Base-by-base conservation (phyloP, 2,329 filamentous ascomycete genomes). In the Fusarium sacchari region DNA sequence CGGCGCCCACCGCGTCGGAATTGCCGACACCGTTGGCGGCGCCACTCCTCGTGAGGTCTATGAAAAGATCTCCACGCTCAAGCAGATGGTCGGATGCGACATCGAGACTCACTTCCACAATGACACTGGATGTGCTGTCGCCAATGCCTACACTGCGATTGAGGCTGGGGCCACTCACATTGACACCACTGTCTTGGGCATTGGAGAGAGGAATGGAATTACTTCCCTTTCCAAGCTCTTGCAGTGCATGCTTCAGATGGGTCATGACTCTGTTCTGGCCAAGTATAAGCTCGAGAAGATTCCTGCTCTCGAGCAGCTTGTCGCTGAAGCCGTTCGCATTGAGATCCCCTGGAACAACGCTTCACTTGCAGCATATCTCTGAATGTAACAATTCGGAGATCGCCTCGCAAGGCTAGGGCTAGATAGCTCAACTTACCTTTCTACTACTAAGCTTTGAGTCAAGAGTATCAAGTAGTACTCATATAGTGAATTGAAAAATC, bases 211-310 rank as follows among this genome's bases (percentile, higher is more conserved):
- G 18, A 96, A 96, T 81, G 94, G 93, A 71, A 93, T 93, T 73
- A 93, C 90, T 61, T 86, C 90, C 61, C 87, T 92, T 10, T 40
- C n/a, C 17, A 65, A 39, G 67, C 62, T 52, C 59, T 62, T 46
- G 17, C 73, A 40, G 47, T 73, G 62, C 26, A 63, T 77, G 70
- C 56, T 75, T 12, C 40, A 36, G 15, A 52, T 55, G 72, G 91
- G 93, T 81, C 92, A 90, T 74, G 94, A 96, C 70, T 97, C 97
- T 82, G 93, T 96, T 79, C 91, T 91, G 85, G 84, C 87, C 88
- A 97, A 97, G 89, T 97, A 97, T 87, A 94, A 94, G 84, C 89
- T 97, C 64, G 89, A 94, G 83, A 95, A 94, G 90, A 89, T 97
- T 83, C 95, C 96, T 90, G 93, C 93, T 68, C 89, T 96, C 68